Base-by-base conservation (phyloP, 257 asterid genomes). In the Datura wrightii region DNA sequence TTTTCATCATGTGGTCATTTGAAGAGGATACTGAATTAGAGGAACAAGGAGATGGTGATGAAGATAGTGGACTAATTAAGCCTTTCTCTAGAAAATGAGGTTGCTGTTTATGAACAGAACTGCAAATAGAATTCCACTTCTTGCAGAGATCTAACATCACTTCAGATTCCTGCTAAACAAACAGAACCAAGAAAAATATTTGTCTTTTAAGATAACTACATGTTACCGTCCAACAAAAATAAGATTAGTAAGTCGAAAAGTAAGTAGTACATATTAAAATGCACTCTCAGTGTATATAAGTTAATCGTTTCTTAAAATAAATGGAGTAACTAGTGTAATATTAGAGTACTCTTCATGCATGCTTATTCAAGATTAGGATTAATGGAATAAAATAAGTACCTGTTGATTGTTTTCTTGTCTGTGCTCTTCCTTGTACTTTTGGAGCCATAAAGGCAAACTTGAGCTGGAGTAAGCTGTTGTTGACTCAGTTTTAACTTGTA, bases 81-180 rank as follows among this genome's bases (percentile, higher is more conserved):
- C 88, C 90, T 82, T 93, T 94, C 10, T 89, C 94, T 0, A 91
- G 95, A 86, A 91, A 94, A 85, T 90, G 93, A 36, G 94, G 93
- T 65, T 87, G 90, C 82, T 79, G 90, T 84, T 82, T 90, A 89
- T 94, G 99, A 66, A 90, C 90, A 3, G 98, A 90, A 83, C 83
- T 88, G 92, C 99, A 94, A 83, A 94, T 91, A 54, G 98, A 92
- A 92, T 93, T 96, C 99, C 99, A 96, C 90, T 94, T 96, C 85
- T 85, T 90, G 92, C 97, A 90, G 15, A 96, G 93, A 86, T 93
- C 90, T 60, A 87, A 91, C 6, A 93, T 82, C 76, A 89, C 88
- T 6, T 91, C 92, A 74, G 83, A 89, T 88, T 92, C 98, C 98
- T 96, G 93, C 19, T 16, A 74, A 14, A 70, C 69, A 83, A 16